Conservation (phyloP, 441 rosid genomes). For the Hura crepitans region DNA sequence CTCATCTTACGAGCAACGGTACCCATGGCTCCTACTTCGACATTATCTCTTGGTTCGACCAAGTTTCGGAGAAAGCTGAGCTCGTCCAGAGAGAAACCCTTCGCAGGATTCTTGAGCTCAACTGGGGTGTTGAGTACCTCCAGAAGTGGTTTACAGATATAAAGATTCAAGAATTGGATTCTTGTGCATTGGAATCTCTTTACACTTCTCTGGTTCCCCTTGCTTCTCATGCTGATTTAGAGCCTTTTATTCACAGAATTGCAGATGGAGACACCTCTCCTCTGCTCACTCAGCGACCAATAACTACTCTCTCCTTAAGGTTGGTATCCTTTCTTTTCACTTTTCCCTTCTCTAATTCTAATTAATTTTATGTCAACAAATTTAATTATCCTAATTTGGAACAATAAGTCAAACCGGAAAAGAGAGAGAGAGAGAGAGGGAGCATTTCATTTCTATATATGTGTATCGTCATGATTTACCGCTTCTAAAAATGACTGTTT, state of each 20-base stretch:
- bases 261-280: slow-evolving; percentile 75
- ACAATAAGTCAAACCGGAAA: too few relatives aligned
- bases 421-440: too few relatives aligned
- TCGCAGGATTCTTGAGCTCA: slow-evolving; percentile 55
- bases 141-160: slow-evolving; percentile 51
- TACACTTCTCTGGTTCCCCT: slow-evolving; percentile 66
- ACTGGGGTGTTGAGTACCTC: slow-evolving; percentile 58
- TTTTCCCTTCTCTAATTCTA: too few relatives aligned
- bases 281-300: slow-evolving; percentile 63
- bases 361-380: too few relatives aligned
- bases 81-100: slow-evolving; percentile 61
- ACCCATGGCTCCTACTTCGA: slow-evolving; percentile 16
- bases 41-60: slow-evolving; percentile 65
- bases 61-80: slow-evolving; percentile 45
- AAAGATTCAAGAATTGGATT: slow-evolving; percentile 47
- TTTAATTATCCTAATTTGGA: too few relatives aligned
- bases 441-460: too few relatives aligned
- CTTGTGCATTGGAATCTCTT: slow-evolving; percentile 50
- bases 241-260: slow-evolving; percentile 69
- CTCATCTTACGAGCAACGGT: slow-evolving; percentile 18
- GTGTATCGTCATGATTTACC: too few relatives aligned
- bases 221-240: slow-evolving; percentile 75
- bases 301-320: slow-evolving; percentile 74
- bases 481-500: too few relatives aligned
- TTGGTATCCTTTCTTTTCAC: slow-evolving; percentile 14